Evolutionary conservation across 1,284 basidiomycete genomes (phyloP).

Genomic region (Papiliotrema nemorosa): DNA sequence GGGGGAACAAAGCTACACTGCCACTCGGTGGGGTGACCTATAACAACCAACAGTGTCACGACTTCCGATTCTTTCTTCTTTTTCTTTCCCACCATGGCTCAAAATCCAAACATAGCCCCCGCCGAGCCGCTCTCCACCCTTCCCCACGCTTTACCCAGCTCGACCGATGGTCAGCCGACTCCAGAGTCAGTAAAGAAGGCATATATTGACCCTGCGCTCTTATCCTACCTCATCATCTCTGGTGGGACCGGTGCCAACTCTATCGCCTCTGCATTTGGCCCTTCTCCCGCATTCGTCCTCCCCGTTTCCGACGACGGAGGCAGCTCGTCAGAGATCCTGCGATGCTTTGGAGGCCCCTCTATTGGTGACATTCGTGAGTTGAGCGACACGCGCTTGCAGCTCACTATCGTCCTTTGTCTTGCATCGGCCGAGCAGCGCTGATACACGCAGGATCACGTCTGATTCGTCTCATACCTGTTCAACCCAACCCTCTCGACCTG

Average conservation of each 20-base stretch:
- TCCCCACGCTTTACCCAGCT: no score
- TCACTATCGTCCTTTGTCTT: no score
- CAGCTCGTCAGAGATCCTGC: conserved; percentile 49
- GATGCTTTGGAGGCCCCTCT: conserved; percentile 52
- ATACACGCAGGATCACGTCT: conserved; percentile 49
- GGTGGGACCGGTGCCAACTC: conserved; percentile 56
- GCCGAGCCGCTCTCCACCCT: no score
- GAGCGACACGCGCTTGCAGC: no score
- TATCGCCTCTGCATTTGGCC: conserved; percentile 53
- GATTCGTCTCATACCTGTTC: conserved; percentile 53
- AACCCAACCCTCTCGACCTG: conserved; percentile 14
- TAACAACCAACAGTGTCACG: no score
- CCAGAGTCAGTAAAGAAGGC: no score
- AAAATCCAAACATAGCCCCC: no score
- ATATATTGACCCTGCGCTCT: background rate
- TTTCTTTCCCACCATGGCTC: no score
- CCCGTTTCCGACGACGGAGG: conserved; percentile 57
- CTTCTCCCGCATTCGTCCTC: conserved; percentile 49
- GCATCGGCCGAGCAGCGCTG: background rate
- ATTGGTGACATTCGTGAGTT: conserved; percentile 52
- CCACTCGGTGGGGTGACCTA: no score
- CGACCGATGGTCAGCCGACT: no score
- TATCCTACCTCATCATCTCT: conserved; percentile 51
- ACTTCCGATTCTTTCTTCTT: no score
- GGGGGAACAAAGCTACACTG: no score